Percentiles rank a stretch among this genome's conserved stretches.
These are phyloP conservation scores for Arxiozyma telluris DNA, from an alignment of 1,139 yeast genomes.

Conservation along the genomic window DNA sequence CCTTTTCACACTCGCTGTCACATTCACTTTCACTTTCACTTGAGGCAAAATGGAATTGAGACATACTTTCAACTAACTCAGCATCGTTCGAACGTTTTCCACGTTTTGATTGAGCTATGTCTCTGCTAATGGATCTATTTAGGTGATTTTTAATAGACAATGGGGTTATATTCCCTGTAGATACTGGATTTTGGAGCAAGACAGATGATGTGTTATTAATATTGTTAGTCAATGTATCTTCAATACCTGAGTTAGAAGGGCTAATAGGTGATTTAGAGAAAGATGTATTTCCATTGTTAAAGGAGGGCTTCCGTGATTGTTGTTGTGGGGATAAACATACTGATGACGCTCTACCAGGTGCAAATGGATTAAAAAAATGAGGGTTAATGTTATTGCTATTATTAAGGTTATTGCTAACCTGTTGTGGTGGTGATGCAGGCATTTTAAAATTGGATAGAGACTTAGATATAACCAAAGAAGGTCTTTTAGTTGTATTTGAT, in stretches of 20 bases:
- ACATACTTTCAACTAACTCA: background rate
- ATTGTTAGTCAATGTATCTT: background rate
- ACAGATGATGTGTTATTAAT: background rate
- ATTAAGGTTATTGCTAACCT: background rate
- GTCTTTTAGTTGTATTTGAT: conserved; percentile 41
- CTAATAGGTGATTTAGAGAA: conserved; percentile 17
- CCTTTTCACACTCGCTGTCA: conserved; percentile 4
- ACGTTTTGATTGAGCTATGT: background rate
- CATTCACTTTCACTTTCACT: conserved; percentile 3
- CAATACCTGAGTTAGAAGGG: background rate
- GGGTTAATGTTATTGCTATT: background rate
- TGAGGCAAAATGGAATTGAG: conserved; percentile 3
- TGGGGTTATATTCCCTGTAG: background rate
- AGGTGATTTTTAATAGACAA: background rate
- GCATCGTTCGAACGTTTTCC: background rate
- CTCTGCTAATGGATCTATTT: background rate
- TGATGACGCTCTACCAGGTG: conserved; percentile 8
- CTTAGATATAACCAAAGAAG: conserved; percentile 37
- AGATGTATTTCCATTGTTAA: conserved; percentile 4
- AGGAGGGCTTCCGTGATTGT: conserved; percentile 7
- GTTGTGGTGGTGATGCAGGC: conserved; percentile 31
- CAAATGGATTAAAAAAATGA: conserved; percentile 6
- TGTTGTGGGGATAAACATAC: conserved; percentile 17
- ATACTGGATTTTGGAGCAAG: conserved; percentile 5
- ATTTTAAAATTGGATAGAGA: background rate